Base-by-base conservation (phyloP, 352 stramenopile genomes). In the Blastocystis sp. region DNA sequence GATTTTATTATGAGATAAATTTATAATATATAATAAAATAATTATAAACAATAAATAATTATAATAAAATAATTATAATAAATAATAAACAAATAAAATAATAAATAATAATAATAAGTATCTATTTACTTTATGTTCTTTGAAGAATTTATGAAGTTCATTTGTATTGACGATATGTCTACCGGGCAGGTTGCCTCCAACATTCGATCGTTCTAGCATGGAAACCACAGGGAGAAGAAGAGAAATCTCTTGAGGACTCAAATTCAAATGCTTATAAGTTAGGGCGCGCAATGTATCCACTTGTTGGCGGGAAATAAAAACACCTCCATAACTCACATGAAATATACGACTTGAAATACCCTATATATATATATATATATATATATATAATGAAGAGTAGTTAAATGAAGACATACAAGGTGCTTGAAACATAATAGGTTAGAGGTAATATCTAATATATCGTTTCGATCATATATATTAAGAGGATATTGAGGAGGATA, bases 171-270 rank as follows among this genome's bases (percentile, higher is more conserved):
- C 49, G 23, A 59, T 59, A 9, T 21, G 25, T 11, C 49, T 36
- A 24, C 49, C 49, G 9, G 49, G 49, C 18, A 59, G 49, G 37
- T 59, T 59, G 28, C 49, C 49, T 21, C 36, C 49, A 19, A 59
- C 49, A 21, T 59, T 59, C 2, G 49, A 23, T 16, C 49, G 49
- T 28, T 36, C 49, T 40, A 59, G 46, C 49, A 59, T 23, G 36
- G 49, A 49, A 24, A 59, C 49, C 18, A 16, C 36, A 3, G 49
- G 49, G 4, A 30, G 16, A 6, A n/a, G 4, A 18, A 24, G 16
- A 9, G 11, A 3, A 6, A 4, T 7, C 3, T 34, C 25, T n/a
- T 37, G 24, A 27, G 49, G 49, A 3, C 49, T 11, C 49, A 59
- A 25, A 9, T 59, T 10, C 36, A 49, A 59, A 27, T 47, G 49